Percentiles rank a stretch among this genome's conserved stretches.
phyloP scores from a whole-genome alignment of 1,139 yeast genomes.

The Protomyces lactucae-debilis region DNA sequence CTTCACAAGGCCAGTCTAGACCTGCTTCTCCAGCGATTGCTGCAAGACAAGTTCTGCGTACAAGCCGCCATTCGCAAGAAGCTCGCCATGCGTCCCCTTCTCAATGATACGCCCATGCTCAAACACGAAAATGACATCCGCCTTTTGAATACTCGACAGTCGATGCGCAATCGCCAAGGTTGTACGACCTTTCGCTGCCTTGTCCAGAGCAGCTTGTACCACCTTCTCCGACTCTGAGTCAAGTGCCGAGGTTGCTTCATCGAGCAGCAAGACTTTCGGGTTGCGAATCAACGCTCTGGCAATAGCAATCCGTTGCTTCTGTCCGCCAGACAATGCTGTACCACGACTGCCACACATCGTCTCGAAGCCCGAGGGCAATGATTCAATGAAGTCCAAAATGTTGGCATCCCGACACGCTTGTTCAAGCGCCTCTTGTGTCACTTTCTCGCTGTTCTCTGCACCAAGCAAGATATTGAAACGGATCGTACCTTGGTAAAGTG shows the following conservation, averaged over 20 bases:
- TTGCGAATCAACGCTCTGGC: constrained; percentile 62
- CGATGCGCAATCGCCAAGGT: constrained; percentile 82
- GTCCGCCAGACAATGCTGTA: constrained; percentile 69
- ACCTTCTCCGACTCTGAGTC: constrained; percentile 72
- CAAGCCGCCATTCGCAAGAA: constrained; percentile 40
- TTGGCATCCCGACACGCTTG: constrained; percentile 75
- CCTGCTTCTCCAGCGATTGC: constrained; percentile 28
- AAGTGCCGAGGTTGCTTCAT: constrained; percentile 75
- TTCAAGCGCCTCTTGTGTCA: constrained; percentile 58
- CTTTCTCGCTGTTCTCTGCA: constrained; percentile 45
- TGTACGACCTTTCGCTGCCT: constrained; percentile 59
- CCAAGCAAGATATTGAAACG: constrained; percentile 81
- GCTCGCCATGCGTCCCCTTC: constrained; percentile 50
- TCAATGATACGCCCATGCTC: constrained; percentile 69
- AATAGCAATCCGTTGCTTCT: constrained; percentile 71
- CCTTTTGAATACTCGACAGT: constrained; percentile 83
- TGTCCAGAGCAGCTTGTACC: constrained; percentile 61
- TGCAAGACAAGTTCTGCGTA: constrained; percentile 43
- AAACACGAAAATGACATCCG: constrained; percentile 82
- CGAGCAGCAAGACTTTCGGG: constrained; percentile 54
- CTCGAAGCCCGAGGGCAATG: constrained; percentile 76
- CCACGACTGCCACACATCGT: constrained; percentile 77
- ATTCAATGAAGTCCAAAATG: constrained; percentile 67
- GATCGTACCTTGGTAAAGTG: constrained; percentile 80
- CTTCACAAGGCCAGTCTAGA: background rate